Conservation (phyloP, 2,329 filamentous ascomycete species). For the Alternaria sp. region DNA sequence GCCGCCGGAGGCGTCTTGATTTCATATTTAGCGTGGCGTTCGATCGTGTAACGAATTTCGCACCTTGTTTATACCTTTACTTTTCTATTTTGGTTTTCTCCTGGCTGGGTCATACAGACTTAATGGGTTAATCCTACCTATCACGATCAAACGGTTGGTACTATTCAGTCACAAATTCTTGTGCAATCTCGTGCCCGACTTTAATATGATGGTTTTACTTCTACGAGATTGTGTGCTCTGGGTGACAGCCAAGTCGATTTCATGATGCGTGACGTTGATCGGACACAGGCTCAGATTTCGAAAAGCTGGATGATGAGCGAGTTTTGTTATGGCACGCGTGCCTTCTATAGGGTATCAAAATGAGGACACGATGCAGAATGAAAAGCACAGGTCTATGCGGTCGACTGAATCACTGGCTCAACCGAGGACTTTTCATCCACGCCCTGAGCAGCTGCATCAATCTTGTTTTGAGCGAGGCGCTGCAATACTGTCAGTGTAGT, state of each 20-base stretch:
- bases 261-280: not conserved
- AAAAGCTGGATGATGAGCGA: not conserved
- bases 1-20: constrained; percentile 10
- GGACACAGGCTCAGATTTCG: not conserved
- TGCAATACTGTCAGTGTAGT: constrained; percentile 29
- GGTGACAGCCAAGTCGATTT: not conserved
- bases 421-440: constrained; percentile 23
- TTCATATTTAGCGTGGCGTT: not conserved
- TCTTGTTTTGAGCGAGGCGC: constrained; percentile 54
- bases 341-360: constrained; percentile 40
- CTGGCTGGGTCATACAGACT: not conserved
- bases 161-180: not conserved
- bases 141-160: not conserved
- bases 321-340: constrained; percentile 19
- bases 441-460: constrained; percentile 39
- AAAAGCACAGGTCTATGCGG: not conserved
- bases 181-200: not conserved
- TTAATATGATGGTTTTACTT: not conserved
- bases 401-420: constrained; percentile 22
- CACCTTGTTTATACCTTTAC: not conserved
- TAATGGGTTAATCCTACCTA: not conserved
- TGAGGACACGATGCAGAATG: not conserved
- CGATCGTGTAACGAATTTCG: not conserved
- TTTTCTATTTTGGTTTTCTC: not conserved
- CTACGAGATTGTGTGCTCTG: not conserved